Conservation (phyloP, 2,329 filamentous ascomycete species). For the Fusarium siculi region DNA sequence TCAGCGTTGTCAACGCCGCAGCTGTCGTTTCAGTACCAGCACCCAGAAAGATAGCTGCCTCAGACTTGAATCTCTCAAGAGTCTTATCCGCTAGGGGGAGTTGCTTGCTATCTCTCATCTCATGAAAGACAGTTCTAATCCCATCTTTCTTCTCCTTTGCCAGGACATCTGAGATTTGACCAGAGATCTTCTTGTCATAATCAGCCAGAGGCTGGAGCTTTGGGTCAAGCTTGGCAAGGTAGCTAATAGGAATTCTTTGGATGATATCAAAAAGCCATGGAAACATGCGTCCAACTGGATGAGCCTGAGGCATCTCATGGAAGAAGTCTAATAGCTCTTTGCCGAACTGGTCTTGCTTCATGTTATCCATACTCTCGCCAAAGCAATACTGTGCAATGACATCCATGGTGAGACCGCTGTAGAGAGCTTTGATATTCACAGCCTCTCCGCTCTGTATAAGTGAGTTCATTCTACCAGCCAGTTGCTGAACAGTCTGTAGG, state of each 20-base stretch:
- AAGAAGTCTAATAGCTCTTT: conserved; percentile 1
- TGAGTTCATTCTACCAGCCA: background rate
- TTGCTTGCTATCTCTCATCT: conserved; percentile 9
- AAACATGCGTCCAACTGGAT: background rate
- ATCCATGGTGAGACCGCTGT: background rate
- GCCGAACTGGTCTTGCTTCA: conserved; percentile 1
- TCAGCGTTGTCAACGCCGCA: background rate
- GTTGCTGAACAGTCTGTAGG: background rate
- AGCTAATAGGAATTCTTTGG: background rate
- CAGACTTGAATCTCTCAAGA: conserved; percentile 1
- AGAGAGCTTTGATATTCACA: background rate
- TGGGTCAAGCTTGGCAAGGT: background rate
- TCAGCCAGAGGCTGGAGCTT: background rate
- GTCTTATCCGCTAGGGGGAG: background rate
- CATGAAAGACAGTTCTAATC: background rate
- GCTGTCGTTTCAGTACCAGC: conserved; percentile 1
- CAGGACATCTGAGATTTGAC: background rate
- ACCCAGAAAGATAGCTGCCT: background rate
- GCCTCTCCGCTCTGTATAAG: background rate
- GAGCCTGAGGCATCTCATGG: conserved; percentile 7
- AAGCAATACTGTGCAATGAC: background rate
- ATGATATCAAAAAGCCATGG: background rate
- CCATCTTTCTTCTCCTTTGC: background rate
- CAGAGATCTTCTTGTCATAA: background rate
- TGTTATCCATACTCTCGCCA: conserved; percentile 2